Percentiles rank a stretch among this genome's conserved stretches.
Evolutionary conservation across 768 basidiomycete species (phyloP).

Genomic region (Boletus sensibilis): DNA sequence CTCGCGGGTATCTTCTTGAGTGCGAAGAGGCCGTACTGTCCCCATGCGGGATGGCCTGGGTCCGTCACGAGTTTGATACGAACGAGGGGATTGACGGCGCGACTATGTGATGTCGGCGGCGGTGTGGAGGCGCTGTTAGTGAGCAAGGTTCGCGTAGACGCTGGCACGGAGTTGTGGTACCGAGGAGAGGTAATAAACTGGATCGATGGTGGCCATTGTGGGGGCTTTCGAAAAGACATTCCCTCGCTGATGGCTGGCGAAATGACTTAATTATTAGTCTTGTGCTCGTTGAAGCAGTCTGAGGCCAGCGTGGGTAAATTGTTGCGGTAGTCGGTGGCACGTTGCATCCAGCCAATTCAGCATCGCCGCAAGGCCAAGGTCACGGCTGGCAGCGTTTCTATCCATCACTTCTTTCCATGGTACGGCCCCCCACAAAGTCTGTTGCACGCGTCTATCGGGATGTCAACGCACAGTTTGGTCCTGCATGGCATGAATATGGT

Average conservation of each 20-base stretch:
- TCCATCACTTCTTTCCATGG: conserved; percentile 47
- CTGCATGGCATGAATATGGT: conserved; percentile 98
- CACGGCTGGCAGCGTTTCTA: conserved; percentile 11
- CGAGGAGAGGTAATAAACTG: conserved; percentile 50
- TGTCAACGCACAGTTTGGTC: conserved; percentile 83
- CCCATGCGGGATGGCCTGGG: conserved; percentile 67
- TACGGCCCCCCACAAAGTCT: conserved; percentile 69
- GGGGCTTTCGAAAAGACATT: conserved; percentile 28
- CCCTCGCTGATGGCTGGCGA: not conserved
- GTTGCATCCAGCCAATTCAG: conserved; percentile 13
- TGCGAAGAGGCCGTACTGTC: conserved; percentile 82
- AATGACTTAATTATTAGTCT: not conserved
- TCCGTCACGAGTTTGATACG: conserved; percentile 57
- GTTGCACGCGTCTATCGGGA: conserved; percentile 86
- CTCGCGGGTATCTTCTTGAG: conserved; percentile 63
- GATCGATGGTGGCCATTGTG: conserved; percentile 54
- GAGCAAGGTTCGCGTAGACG: conserved; percentile 41
- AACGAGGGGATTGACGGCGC: conserved; percentile 36
- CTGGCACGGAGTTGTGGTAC: conserved; percentile 60
- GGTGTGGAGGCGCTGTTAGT: conserved; percentile 17
- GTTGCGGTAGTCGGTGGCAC: conserved; percentile 8
- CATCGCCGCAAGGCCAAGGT: conserved; percentile 10
- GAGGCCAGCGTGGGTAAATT: conserved; percentile 31
- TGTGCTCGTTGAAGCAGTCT: not conserved
- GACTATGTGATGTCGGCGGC: not conserved